Evolutionary conservation across 257 asterid species (phyloP), one percentile per base, ranked within the genome.

Genomic region (Primulina tabacum): DNA sequence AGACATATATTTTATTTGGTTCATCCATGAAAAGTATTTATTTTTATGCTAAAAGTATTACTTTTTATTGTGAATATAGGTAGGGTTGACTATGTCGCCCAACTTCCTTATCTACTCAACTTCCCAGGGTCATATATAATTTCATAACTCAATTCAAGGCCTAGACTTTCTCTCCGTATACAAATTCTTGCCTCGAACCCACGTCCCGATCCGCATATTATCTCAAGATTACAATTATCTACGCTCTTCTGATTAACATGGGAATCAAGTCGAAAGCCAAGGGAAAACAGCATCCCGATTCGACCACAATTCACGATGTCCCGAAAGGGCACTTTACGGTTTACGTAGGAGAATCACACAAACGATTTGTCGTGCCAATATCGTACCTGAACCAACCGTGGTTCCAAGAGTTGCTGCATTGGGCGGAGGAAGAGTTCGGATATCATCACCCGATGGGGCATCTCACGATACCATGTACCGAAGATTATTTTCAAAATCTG

Each of bases 371-470:
- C 7, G 82, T 84, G 38, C 87, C 88, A 11, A 63, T 85, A n/a
- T 80, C 83, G 7, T 77, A 68, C 18, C 71, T 87, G 79, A 85
- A 82, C 60, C 81, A 86, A 7, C 82, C 94, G 0, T 71, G 80
- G 78, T 86, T 90, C 56, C 85, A 88, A 47, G 89, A 90, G 52
- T 75, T 87, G 82, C 43, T 87, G 81, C 83, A 65, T 67, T 78
- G 77, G 87, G 87, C 86, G 2, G 84, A 81, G 43, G 89, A 90
- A 74, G 91, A 90, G 57, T 89, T 87, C 32, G 90, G 96, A n/a
- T 83, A 81, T 56, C 78, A 76, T 61, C 90, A 85, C 70, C 86
- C 86, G 12, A 77, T 74, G 60, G 89, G 89, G 38, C 80, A 85
- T 53, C 83, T 84, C 56, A 73, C 73, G 6, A 79, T 84, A 32